Percentiles rank a stretch among this genome's conserved stretches.
Evolutionary conservation across 768 basidiomycete genomes (phyloP).

Genomic region (Boletus edulis): DNA sequence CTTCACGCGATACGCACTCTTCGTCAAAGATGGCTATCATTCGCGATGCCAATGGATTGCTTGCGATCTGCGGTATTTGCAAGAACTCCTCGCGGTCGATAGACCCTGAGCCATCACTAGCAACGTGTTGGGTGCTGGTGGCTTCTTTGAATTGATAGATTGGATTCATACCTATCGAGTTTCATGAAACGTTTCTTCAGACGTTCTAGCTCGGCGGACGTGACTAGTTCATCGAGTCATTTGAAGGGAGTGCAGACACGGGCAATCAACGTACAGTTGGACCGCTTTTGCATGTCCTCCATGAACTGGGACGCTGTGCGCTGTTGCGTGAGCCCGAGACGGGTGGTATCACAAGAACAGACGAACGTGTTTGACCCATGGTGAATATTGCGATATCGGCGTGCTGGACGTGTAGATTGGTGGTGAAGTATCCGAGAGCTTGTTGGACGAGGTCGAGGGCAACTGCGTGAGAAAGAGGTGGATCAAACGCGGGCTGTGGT

Average conservation of each 20-base stretch:
- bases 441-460: background rate
- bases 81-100: constrained; percentile 99
- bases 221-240: constrained; percentile 58
- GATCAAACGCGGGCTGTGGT: too few relatives aligned
- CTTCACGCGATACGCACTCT: constrained; percentile 63
- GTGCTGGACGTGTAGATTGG: background rate
- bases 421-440: background rate
- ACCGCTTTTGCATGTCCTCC: constrained; percentile 96
- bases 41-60: constrained; percentile 91
- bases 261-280: constrained; percentile 77
- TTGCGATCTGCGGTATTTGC: constrained; percentile 98
- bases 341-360: background rate
- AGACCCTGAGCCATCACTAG: constrained; percentile 92
- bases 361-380: constrained; percentile 87
- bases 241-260: background rate
- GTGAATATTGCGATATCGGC: constrained; percentile 16
- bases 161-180: constrained; percentile 72
- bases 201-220: constrained; percentile 87
- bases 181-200: constrained; percentile 99
- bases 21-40: constrained; percentile 99
- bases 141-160: background rate
- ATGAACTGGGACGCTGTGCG: constrained; percentile 84
- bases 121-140: background rate
- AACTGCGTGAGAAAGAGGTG: constrained; percentile 21
- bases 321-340: constrained; percentile 5